Percentiles rank a stretch among this genome's conserved stretches.
Conservation (phyloP, 176 grass and related monocot genomes). For the Triticum aestivum region DNA sequence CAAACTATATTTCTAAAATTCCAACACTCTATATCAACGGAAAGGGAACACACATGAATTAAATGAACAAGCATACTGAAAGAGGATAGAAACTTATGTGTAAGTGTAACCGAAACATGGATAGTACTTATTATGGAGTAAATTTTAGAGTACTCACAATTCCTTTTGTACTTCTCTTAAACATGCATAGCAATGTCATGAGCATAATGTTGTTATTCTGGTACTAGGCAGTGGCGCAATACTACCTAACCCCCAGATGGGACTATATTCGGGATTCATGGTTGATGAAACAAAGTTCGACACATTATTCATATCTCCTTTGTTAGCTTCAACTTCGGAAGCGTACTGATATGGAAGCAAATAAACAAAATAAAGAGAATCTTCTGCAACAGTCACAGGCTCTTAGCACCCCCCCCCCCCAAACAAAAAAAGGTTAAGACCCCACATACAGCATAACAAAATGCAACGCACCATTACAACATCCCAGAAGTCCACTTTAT, state of each 20-base stretch:
- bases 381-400: background rate
- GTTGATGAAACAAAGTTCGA: slow-evolving; percentile 13
- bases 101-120: slow-evolving; percentile 3
- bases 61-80: slow-evolving; percentile 13
- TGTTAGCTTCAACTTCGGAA: background rate
- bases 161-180: slow-evolving; percentile 9
- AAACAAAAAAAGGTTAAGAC: no score
- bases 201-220: slow-evolving; percentile 11
- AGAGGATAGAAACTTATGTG: background rate
- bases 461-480: background rate
- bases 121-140: background rate
- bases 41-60: background rate
- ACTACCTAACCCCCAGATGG: background rate
- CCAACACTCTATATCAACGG: background rate
- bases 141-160: background rate
- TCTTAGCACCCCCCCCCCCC: no score
- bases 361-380: background rate
- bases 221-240: background rate
- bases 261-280: background rate
- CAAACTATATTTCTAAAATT: slow-evolving; percentile 1
- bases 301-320: background rate
- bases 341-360: background rate
- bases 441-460: background rate
- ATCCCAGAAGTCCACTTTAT: background rate
- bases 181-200: background rate